phyloP scores from a whole-genome alignment of 2,329 filamentous ascomycete species.

The Diaporthe humulicola region DNA sequence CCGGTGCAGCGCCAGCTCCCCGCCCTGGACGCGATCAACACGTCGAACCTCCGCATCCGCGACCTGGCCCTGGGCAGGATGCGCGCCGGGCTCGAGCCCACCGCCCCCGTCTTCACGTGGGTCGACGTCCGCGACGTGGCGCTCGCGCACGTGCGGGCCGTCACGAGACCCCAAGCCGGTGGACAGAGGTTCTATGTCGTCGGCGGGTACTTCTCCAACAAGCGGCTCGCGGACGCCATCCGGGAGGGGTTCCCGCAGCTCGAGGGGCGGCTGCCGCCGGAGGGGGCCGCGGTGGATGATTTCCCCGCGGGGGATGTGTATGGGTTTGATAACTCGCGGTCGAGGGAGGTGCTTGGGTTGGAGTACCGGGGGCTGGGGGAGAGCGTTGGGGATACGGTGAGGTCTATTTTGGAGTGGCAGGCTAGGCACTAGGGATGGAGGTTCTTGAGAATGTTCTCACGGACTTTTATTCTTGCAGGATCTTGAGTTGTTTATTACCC shows the following conservation, averaged over 20 bases:
- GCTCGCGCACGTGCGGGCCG: constrained; percentile 31
- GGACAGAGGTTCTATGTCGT: constrained; percentile 64
- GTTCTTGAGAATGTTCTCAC: background rate
- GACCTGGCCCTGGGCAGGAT: constrained; percentile 74
- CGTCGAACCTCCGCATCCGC: constrained; percentile 77
- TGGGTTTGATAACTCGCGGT: constrained; percentile 67
- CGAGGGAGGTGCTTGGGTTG: constrained; percentile 69
- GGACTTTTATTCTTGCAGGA: background rate
- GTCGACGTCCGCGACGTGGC: constrained; percentile 44
- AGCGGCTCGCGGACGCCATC: constrained; percentile 58
- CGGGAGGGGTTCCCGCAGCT: constrained; percentile 63
- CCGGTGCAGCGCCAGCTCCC: constrained; percentile 75
- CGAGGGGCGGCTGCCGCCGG: constrained; percentile 56
- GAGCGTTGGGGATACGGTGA: constrained; percentile 71
- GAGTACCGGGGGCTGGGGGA: constrained; percentile 70
- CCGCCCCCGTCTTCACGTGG: constrained; percentile 47
- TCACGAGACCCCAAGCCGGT: background rate
- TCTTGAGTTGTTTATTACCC: background rate
- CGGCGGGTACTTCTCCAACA: constrained; percentile 61
- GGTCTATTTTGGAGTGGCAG: constrained; percentile 49
- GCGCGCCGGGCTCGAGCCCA: constrained; percentile 62
- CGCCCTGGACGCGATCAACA: constrained; percentile 75
- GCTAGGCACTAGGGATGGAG: background rate
- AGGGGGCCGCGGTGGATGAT: constrained; percentile 40
- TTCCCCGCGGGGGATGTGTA: constrained; percentile 64